phyloP scores from a whole-genome alignment of 139 green algal genomes.

The Haematococcus lacustris region DNA sequence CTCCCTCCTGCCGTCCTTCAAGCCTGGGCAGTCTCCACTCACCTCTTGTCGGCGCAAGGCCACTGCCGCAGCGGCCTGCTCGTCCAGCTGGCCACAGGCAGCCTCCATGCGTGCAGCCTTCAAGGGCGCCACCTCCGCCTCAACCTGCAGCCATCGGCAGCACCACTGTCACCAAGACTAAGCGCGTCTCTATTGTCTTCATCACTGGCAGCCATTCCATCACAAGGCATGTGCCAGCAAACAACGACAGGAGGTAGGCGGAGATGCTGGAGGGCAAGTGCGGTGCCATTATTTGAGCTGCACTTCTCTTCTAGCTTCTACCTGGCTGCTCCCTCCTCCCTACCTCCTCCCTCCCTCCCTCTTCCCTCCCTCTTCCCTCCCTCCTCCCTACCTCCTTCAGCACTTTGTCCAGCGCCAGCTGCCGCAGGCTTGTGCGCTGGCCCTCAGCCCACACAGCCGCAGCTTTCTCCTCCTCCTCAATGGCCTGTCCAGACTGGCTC shows the following conservation, averaged over 20 bases:
- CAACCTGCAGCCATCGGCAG: background rate
- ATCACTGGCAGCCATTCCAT: background rate
- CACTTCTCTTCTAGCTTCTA: background rate
- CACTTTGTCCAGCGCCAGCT: background rate
- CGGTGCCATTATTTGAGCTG: background rate
- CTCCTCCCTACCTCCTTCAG: background rate
- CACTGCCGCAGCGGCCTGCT: conserved; percentile 8
- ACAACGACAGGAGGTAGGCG: background rate
- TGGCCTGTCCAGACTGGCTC: background rate
- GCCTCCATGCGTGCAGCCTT: background rate
- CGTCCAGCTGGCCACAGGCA: background rate
- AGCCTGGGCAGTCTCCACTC: too few relatives aligned
- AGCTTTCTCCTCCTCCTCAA: too few relatives aligned
- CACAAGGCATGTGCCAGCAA: background rate
- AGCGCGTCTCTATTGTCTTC: background rate
- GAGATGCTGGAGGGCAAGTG: background rate
- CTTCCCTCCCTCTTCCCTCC: too few relatives aligned
- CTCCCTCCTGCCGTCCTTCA: too few relatives aligned
- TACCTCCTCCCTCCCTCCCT: too few relatives aligned
- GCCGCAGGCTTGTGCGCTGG: too few relatives aligned
- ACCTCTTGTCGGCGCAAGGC: too few relatives aligned
- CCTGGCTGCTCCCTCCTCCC: background rate
- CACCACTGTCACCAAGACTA: background rate
- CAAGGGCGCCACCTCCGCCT: background rate
- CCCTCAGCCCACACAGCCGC: background rate